Evolutionary conservation across 352 stramenopile genomes (phyloP).

Genomic region (Phytophthora pistaciae): DNA sequence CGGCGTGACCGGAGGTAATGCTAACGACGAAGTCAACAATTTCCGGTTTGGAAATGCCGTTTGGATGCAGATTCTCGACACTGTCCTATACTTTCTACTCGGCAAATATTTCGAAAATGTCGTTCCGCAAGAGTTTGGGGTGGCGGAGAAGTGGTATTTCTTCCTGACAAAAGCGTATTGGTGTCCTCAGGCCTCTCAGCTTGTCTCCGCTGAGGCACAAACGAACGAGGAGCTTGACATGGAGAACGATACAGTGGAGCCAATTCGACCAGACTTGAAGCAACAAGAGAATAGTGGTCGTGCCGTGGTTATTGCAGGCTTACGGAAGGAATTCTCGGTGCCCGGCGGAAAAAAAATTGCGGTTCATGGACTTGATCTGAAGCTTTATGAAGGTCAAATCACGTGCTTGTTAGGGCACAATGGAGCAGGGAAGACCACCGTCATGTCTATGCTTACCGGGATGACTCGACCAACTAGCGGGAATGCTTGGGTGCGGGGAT

Average conservation of each 20-base stretch:
- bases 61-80: slow-evolving; percentile 91
- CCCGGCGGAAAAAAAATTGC: slow-evolving; percentile 81
- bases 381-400: slow-evolving; percentile 95
- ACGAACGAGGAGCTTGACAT: slow-evolving; percentile 14
- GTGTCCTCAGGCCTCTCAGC: slow-evolving; percentile 35
- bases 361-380: slow-evolving; percentile 85
- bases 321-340: slow-evolving; percentile 84
- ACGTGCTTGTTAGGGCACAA: slow-evolving; percentile 96
- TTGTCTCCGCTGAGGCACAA: slow-evolving; percentile 42
- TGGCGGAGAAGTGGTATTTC: slow-evolving; percentile 93
- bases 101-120: slow-evolving; percentile 93
- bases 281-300: slow-evolving; percentile 61
- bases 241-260: slow-evolving; percentile 28
- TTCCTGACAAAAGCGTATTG: slow-evolving; percentile 78
- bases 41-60: slow-evolving; percentile 75
- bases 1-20: slow-evolving; percentile 53
- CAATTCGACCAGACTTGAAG: slow-evolving; percentile 46
- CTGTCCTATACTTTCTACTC: slow-evolving; percentile 86
- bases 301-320: slow-evolving; percentile 63
- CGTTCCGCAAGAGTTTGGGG: slow-evolving; percentile 94
- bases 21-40: slow-evolving; percentile 40
- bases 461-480: slow-evolving; percentile 69
- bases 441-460: slow-evolving; percentile 86
- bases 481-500: slow-evolving; percentile 64
- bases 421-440: slow-evolving; percentile 93